These are phyloP conservation scores for Volutella citrinella DNA, from an alignment of 2,329 filamentous ascomycete genomes.

Conservation along the genomic window DNA sequence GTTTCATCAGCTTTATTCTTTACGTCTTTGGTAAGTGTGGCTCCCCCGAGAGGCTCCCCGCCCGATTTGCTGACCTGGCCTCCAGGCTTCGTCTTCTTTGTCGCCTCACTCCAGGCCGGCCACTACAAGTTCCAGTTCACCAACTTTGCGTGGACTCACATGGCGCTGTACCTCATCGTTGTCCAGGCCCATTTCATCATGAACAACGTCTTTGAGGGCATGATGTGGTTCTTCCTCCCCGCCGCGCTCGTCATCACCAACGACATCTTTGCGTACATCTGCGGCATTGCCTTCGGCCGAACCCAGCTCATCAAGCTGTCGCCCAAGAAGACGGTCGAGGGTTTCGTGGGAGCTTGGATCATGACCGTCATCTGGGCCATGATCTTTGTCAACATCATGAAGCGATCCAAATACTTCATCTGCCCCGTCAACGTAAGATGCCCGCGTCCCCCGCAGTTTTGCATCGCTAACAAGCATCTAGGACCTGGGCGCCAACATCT, in stretches of 20 bases:
- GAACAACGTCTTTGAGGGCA: conserved; percentile 99
- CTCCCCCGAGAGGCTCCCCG: not conserved
- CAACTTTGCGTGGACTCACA: conserved; percentile 99
- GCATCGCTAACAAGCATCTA: conserved; percentile 22
- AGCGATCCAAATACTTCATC: conserved; percentile 94
- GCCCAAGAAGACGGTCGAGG: conserved; percentile 98
- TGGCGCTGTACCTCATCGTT: conserved; percentile 97
- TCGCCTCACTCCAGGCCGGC: conserved; percentile 87
- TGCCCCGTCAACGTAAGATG: conserved; percentile 80
- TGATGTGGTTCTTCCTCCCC: conserved; percentile 99
- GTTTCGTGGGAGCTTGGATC: conserved; percentile 94
- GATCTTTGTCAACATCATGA: conserved; percentile 76
- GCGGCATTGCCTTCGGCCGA: conserved; percentile 92
- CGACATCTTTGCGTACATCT: conserved; percentile 97
- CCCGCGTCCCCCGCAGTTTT: not conserved
- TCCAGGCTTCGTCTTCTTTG: conserved; percentile 95
- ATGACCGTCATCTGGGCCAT: conserved; percentile 88
- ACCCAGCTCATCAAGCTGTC: conserved; percentile 97
- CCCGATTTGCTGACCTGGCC: no score
- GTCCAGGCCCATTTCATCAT: conserved; percentile 99
- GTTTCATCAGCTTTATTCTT: conserved; percentile 98
- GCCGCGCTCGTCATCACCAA: conserved; percentile 95
- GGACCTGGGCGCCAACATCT: conserved; percentile 90
- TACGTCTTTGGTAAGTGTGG: conserved; percentile 84
- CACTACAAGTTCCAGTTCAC: conserved; percentile 99